phyloP scores from a whole-genome alignment of 2,329 filamentous ascomycete species.

The Pseudonectria buxi region DNA sequence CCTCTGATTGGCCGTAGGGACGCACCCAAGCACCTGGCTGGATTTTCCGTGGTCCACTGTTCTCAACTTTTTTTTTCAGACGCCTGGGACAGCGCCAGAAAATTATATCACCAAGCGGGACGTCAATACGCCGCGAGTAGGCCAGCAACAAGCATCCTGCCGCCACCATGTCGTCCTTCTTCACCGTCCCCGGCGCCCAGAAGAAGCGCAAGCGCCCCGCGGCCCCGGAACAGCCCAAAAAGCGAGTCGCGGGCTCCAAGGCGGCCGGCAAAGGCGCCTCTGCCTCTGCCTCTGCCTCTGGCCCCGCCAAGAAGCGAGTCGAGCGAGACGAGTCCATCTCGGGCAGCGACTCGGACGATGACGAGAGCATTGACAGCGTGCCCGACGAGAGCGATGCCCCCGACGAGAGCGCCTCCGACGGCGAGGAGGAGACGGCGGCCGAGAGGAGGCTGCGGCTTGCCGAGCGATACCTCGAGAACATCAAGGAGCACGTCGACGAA shows the following conservation, averaged over 20 bases:
- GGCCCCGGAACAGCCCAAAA: slow-evolving; percentile 51
- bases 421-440: slow-evolving; percentile 79
- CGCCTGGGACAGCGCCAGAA: slow-evolving; percentile 12
- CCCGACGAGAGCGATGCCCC: slow-evolving; percentile 40
- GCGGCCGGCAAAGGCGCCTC: slow-evolving; percentile 34
- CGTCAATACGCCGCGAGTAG: slow-evolving; percentile 18
- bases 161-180: slow-evolving; percentile 82
- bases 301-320: slow-evolving; percentile 38
- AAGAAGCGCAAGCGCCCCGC: slow-evolving; percentile 79
- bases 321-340: slow-evolving; percentile 73
- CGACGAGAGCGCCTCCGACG: slow-evolving; percentile 50
- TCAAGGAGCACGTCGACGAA: slow-evolving; percentile 75
- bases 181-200: slow-evolving; percentile 78
- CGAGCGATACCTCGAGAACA: slow-evolving; percentile 87
- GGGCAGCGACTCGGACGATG: slow-evolving; percentile 69
- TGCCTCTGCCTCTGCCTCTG: slow-evolving; percentile 24
- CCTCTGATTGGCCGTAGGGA: slow-evolving; percentile 18
- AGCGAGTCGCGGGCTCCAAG: slow-evolving; percentile 47
- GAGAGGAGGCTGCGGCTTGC: slow-evolving; percentile 82
- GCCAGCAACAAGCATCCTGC: slow-evolving; percentile 17
- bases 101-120: slow-evolving; percentile 24
- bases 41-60: slow-evolving; percentile 21
- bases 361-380: slow-evolving; percentile 38
- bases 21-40: slow-evolving; percentile 1
- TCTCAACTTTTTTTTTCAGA: slow-evolving; percentile 35